phyloP scores from a whole-genome alignment of 768 basidiomycete species.

The Hypholoma fasciculare region DNA sequence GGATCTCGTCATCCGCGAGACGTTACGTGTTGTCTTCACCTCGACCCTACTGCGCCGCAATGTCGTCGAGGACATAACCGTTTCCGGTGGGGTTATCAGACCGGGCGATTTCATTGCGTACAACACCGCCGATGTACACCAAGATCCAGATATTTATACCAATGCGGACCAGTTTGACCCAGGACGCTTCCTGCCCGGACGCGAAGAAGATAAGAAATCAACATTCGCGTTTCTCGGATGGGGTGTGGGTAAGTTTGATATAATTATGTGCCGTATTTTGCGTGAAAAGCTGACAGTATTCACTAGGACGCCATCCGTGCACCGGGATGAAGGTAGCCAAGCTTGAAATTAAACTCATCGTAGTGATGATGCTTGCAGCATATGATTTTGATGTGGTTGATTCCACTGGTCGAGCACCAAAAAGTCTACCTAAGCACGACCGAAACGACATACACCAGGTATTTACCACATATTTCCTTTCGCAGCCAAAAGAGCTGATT shows the following conservation, averaged over 20 bases:
- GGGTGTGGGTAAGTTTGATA: slow-evolving; percentile 34
- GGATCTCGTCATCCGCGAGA: slow-evolving; percentile 40
- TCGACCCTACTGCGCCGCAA: slow-evolving; percentile 36
- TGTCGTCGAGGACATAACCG: slow-evolving; percentile 25
- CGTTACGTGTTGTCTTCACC: slow-evolving; percentile 32
- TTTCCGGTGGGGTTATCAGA: slow-evolving; percentile 25
- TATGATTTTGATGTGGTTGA: slow-evolving; percentile 37
- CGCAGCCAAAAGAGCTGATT: neutral
- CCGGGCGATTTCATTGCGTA: slow-evolving; percentile 39
- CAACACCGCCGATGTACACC: slow-evolving; percentile 31
- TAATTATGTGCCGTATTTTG: too few relatives aligned
- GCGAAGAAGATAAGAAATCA: slow-evolving; percentile 36
- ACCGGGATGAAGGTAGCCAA: slow-evolving; percentile 39
- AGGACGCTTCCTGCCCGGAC: slow-evolving; percentile 25
- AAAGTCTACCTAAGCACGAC: slow-evolving; percentile 25
- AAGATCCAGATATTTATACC: slow-evolving; percentile 35
- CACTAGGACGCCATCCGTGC: slow-evolving; percentile 38
- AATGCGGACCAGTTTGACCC: slow-evolving; percentile 39
- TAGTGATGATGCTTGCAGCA: slow-evolving; percentile 30
- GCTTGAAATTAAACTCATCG: slow-evolving; percentile 37
- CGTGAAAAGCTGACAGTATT: neutral
- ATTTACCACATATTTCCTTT: neutral
- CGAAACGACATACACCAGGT: slow-evolving; percentile 36
- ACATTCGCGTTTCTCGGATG: slow-evolving; percentile 35
- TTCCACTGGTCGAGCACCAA: slow-evolving; percentile 21